Evolutionary conservation across 768 basidiomycete species (phyloP), one percentile per base, ranked within the genome.

Genomic region (Zangia roseola): DNA sequence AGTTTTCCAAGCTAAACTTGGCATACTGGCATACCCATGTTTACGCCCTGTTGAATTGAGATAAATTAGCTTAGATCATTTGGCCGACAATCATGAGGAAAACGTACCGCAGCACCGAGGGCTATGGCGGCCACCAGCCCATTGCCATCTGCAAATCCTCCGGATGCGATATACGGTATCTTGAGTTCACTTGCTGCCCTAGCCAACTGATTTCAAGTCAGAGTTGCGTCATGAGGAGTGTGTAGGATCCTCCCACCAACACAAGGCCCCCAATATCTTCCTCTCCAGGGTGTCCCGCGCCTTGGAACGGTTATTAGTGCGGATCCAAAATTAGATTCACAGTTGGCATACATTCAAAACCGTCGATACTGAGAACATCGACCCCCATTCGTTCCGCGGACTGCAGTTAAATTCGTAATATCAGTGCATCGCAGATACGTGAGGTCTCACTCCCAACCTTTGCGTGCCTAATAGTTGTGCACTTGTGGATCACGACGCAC

Each of bases 251-350:
- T 14, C 65, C 40, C 55, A 91, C 91, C 71, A 97, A 69, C 4
- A 97, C 87, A 20, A 95, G 60, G 5, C 88, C 89, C 4, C 90
- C 89, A 20, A 97, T 88, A 62, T 97, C 94, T 36, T 95, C 90
- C 62, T 97, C 94, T 53, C 94, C 94, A 16, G 92, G 92, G 67
- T 94, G 91, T 21, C 94, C 94, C 25, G 92, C 94, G 62, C 91
- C 90, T 92, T 60, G n/a, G 12, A 2, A 40, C 19, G 5, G 14
- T 35, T 49, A 52, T 58, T 53, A 52, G 43, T 44, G 45, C 41
- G 33, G 12, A 17, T 5, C 41, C 10, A 21, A 23, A 43, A 34
- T 45, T 31, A 31, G 21, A 21, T 26, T 23, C 6, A 53, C 24
- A 23, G 43, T 46, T 19, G 46, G 47, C 79, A 36, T 51, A 89